phyloP scores from a whole-genome alignment of 2,329 filamentous ascomycete genomes.

The Trichoderma citrinoviride region DNA sequence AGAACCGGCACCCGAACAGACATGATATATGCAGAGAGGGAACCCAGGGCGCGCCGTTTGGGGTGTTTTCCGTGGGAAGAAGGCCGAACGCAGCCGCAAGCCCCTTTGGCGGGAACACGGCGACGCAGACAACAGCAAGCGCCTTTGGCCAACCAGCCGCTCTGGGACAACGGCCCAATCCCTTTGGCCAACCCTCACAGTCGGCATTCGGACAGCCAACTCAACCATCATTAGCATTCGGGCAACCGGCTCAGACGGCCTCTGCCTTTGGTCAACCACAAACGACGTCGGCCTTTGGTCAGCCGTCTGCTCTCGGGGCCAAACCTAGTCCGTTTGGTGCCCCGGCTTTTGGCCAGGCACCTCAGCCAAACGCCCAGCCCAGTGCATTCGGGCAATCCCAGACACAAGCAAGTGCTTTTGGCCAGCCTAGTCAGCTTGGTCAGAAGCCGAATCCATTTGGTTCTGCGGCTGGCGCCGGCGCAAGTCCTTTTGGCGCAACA shows the following conservation, averaged over 20 bases:
- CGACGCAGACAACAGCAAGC: conserved; percentile 27
- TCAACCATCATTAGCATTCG: conserved; percentile 38
- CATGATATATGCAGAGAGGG: conserved; percentile 58
- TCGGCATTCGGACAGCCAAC: conserved; percentile 33
- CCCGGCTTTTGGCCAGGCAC: conserved; percentile 37
- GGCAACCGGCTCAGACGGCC: conserved; percentile 35
- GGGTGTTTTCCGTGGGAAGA: conserved; percentile 45
- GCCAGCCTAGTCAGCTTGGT: conserved; percentile 39
- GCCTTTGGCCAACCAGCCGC: conserved; percentile 41
- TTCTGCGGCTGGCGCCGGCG: conserved; percentile 17
- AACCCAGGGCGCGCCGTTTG: conserved; percentile 44
- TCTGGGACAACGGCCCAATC: conserved; percentile 33
- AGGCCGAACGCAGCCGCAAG: conserved; percentile 26
- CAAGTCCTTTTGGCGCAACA: conserved; percentile 31
- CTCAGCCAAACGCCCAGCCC: conserved; percentile 31
- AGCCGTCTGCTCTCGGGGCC: conserved; percentile 38
- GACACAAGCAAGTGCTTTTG: conserved; percentile 32
- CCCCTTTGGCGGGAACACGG: conserved; percentile 14
- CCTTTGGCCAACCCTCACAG: conserved; percentile 38
- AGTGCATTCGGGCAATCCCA: conserved; percentile 34
- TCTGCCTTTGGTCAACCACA: conserved; percentile 41
- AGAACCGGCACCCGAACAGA: conserved; percentile 73
- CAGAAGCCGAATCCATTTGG: conserved; percentile 41
- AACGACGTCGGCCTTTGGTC: conserved; percentile 39
- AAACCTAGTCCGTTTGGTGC: conserved; percentile 38